These are phyloP conservation scores for Sporisorium exsertum DNA, from an alignment of 1,284 basidiomycete species.

Conservation along the genomic window DNA sequence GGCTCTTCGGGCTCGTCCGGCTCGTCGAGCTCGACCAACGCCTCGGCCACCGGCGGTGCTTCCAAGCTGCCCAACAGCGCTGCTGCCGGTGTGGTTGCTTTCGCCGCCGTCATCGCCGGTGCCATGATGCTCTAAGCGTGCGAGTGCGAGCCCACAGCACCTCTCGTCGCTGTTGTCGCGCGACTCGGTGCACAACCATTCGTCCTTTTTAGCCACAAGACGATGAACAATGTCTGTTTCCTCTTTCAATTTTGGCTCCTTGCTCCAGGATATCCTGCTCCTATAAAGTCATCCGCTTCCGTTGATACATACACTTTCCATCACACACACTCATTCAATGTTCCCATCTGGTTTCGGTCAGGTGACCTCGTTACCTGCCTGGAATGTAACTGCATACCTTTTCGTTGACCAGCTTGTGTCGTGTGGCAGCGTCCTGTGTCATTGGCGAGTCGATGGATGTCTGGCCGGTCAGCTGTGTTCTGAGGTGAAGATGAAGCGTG, in stretches of 20 bases:
- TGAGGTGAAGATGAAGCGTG: not conserved
- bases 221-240: slow-evolving; percentile 22
- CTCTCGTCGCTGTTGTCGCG: too few relatives aligned
- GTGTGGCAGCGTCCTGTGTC: not conserved
- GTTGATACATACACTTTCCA: slow-evolving; percentile 4
- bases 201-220: not conserved
- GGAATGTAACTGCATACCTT: slow-evolving; percentile 6
- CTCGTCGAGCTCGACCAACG: slow-evolving; percentile 4
- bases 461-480: not conserved
- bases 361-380: not conserved
- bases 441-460: not conserved
- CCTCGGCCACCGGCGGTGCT: slow-evolving; percentile 28
- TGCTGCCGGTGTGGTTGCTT: slow-evolving; percentile 22
- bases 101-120: slow-evolving; percentile 42
- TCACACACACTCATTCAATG: slow-evolving; percentile 2
- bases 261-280: not conserved
- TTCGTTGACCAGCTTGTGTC: not conserved
- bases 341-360: not conserved
- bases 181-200: not conserved
- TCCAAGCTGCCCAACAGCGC: slow-evolving; percentile 21
- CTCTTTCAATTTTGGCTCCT: not conserved
- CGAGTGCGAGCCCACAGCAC: too few relatives aligned
- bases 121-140: slow-evolving; percentile 51
- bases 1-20: slow-evolving; percentile 7
- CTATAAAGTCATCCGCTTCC: not conserved